A percentile compares a stretch with the other conserved stretches of the same genome.
These are phyloP conservation scores for Penicillium frequentans DNA, from an alignment of 2,329 filamentous ascomycete species.

Conservation along the genomic window DNA sequence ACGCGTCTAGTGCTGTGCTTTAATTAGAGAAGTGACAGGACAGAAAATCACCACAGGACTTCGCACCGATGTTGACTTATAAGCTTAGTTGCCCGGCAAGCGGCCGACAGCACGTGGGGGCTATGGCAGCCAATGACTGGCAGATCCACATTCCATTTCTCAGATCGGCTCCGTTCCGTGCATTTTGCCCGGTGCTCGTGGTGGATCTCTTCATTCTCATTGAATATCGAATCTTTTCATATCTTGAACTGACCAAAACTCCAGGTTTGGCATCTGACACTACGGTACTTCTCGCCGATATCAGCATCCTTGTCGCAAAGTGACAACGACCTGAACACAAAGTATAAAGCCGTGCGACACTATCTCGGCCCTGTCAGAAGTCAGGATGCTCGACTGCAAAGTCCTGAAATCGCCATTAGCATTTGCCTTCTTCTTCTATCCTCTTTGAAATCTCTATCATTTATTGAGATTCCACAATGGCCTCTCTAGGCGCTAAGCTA, in stretches of 20 bases:
- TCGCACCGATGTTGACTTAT: conserved; percentile 12
- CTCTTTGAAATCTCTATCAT: not conserved
- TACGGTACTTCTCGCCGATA: not conserved
- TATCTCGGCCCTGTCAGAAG: not conserved
- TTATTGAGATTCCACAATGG: not conserved
- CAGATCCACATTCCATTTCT: not conserved
- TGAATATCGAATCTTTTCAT: not conserved
- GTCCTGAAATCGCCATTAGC: not conserved
- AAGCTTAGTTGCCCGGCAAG: conserved; percentile 3
- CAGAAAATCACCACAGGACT: conserved; percentile 9
- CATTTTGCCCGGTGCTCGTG: not conserved
- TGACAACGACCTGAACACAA: not conserved
- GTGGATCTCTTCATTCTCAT: not conserved
- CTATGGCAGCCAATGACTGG: conserved; percentile 1
- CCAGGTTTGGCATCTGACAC: not conserved
- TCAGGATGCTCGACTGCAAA: not conserved
- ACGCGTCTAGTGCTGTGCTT: not conserved
- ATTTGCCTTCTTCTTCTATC: not conserved
- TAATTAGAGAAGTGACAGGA: not conserved
- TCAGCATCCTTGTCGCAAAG: not conserved
- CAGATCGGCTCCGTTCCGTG: not conserved
- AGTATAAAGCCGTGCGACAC: not conserved
- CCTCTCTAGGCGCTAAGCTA: conserved; percentile 15
- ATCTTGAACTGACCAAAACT: not conserved
- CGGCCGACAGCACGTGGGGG: conserved; percentile 14